Base-by-base conservation (phyloP, 1,284 basidiomycete genomes). In the Malassezia caprae region DNA sequence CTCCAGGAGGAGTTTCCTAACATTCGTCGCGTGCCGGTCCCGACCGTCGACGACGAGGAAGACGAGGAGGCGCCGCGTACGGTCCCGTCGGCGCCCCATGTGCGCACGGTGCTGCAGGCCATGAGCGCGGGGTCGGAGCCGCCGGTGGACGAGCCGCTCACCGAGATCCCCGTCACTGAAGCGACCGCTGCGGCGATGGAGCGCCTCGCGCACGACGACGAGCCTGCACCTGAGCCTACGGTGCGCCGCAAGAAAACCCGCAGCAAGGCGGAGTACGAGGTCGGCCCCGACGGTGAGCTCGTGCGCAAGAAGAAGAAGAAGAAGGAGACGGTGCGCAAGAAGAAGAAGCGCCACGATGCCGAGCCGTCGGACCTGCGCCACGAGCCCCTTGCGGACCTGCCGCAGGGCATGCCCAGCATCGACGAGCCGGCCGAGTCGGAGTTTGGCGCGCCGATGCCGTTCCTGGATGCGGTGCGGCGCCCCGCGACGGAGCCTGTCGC, bases 271-370 rank as follows among this genome's bases (percentile, higher is more conserved):
- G 30, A 10, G 21, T 24, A 47, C 27, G 44, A 24, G 3, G 28
- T 46, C 12, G 42, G 32, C 30, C 31, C 46, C 24, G 43, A 55
- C 13, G 50, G 42, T 15, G 50, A 52, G 24, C 23, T 31, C 15
- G 47, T 48, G 4, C 21, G 23, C 17, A 52, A 44, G 50, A 52
- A 49, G 39, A 56, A 51, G 41, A 55, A 55, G 42, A 56, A 56
- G 30, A 34, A 56, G 30, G 42, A 32, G 12, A 2, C 13, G 24
- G 12, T 15, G n/a, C 26, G 35, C 27, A 39, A 51, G 32, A 46
- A 35, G 23, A 50, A 52, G 23, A 51, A 43, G 23, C 27, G 30
- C 21, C 23, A 5, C 15, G 32, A 48, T 1, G 19, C 8, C 5
- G 24, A 43, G 11, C 24, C 24, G 17, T 4, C 27, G 24, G 41